Evolutionary conservation across 192 early-diverging fungal species (phyloP).

Genomic region (Funneliformis geosporum): DNA sequence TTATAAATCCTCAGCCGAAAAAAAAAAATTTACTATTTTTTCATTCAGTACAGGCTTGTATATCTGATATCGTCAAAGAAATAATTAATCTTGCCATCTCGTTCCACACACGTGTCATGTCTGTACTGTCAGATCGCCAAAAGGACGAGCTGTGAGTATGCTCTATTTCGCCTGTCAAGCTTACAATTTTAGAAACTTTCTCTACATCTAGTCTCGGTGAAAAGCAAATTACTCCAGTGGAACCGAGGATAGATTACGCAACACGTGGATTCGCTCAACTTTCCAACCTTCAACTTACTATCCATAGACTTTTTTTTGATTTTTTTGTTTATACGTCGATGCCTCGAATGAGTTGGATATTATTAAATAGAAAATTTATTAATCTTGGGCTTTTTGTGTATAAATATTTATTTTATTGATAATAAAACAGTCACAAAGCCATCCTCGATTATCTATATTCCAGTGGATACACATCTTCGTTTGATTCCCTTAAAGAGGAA

Average conservation of each 20-base stretch:
- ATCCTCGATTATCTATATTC: constrained; percentile 88
- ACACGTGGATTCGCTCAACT: background rate
- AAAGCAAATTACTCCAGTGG: background rate
- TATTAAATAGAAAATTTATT: constrained; percentile 8
- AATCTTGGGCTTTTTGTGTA: background rate
- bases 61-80: background rate
- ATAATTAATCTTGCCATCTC: constrained; percentile 26
- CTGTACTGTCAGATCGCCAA: constrained; percentile 70
- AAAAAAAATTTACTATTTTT: no score
- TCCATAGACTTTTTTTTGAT: no score
- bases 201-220: background rate
- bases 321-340: background rate
- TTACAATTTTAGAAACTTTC: constrained; percentile 34
- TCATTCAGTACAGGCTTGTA: constrained; percentile 10
- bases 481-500: constrained; percentile 70
- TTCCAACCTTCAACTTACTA: no score
- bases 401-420: background rate
- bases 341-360: background rate
- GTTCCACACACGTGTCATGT: constrained; percentile 37
- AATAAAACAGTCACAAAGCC: constrained; percentile 62
- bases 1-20: constrained; percentile 13
- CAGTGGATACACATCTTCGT: constrained; percentile 69
- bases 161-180: background rate
- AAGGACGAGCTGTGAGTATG: constrained; percentile 70
- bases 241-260: background rate